phyloP scores from a whole-genome alignment of 2,329 filamentous ascomycete genomes.

The Fusarium sp. region DNA sequence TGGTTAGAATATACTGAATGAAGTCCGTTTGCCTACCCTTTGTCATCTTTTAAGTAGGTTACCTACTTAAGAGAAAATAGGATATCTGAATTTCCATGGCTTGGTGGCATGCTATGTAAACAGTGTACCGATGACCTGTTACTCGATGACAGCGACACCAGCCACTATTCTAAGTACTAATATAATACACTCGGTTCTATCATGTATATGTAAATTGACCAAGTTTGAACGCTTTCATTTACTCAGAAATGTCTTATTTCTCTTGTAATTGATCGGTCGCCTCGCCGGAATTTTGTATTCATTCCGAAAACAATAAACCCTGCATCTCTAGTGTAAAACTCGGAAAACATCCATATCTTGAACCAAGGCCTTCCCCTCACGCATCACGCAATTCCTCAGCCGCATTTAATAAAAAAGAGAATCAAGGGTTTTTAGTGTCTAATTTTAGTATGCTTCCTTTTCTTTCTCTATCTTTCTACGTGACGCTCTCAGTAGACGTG shows the following conservation, averaged over 20 bases:
- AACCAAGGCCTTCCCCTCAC: background rate
- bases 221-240: too few relatives aligned
- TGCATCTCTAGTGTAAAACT: background rate
- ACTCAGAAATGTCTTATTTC: background rate
- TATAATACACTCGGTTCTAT: background rate
- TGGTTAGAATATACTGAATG: too few relatives aligned
- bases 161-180: background rate
- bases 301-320: slow-evolving; percentile 7
- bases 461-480: background rate
- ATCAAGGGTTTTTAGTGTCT: background rate
- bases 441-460: background rate
- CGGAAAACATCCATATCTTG: background rate
- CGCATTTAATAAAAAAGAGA: background rate
- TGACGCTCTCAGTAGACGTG: background rate
- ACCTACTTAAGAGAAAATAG: too few relatives aligned
- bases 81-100: too few relatives aligned
- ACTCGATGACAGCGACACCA: background rate
- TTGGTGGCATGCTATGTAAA: too few relatives aligned
- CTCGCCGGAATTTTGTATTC: background rate
- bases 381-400: slow-evolving; percentile 6
- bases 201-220: too few relatives aligned
- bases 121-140: too few relatives aligned
- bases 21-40: too few relatives aligned
- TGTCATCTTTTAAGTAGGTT: too few relatives aligned
- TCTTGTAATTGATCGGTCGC: background rate